phyloP scores from a whole-genome alignment of 805 yeast genomes.

The Lipomyces chichibuensis region DNA sequence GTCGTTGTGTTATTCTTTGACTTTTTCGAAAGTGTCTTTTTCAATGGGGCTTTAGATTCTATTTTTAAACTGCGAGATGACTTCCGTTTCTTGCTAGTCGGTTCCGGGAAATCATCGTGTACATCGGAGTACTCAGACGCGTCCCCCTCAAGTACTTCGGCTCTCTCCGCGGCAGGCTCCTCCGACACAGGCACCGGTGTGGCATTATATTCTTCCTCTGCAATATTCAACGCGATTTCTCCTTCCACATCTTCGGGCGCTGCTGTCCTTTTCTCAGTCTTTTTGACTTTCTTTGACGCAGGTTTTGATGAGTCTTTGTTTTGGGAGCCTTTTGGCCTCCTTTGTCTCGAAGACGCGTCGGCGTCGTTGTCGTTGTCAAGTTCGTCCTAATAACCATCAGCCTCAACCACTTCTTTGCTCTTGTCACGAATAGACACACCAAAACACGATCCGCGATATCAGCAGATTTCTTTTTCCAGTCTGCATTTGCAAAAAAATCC shows the following conservation, averaged over 20 bases:
- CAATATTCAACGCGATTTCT: not conserved
- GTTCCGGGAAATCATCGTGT: slow-evolving; percentile 8
- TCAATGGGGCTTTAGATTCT: not conserved
- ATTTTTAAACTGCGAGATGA: not conserved
- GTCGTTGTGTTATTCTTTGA: not conserved
- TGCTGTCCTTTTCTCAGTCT: not conserved
- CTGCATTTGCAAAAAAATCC: slow-evolving; percentile 29
- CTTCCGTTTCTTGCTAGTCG: slow-evolving; percentile 12
- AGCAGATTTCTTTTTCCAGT: slow-evolving; percentile 31
- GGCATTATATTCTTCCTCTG: not conserved
- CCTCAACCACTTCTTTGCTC: not conserved
- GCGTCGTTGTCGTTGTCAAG: not conserved
- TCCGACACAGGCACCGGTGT: not conserved
- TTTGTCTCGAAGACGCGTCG: not conserved
- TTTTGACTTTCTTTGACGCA: not conserved
- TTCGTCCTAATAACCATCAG: not conserved
- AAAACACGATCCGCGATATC: slow-evolving; percentile 30
- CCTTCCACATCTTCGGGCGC: not conserved
- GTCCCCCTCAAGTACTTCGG: not conserved
- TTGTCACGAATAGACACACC: slow-evolving; percentile 9
- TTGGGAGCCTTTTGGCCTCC: slow-evolving; percentile 1
- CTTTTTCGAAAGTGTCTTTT: slow-evolving; percentile 3
- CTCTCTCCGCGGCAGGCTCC: slow-evolving; percentile 2
- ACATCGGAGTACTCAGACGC: slow-evolving; percentile 23
- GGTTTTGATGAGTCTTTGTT: not conserved